A percentile compares a stretch with the other conserved stretches of the same genome.
Conservation (phyloP, 805 yeast species). For the Grigorovia yakushimaensis region DNA sequence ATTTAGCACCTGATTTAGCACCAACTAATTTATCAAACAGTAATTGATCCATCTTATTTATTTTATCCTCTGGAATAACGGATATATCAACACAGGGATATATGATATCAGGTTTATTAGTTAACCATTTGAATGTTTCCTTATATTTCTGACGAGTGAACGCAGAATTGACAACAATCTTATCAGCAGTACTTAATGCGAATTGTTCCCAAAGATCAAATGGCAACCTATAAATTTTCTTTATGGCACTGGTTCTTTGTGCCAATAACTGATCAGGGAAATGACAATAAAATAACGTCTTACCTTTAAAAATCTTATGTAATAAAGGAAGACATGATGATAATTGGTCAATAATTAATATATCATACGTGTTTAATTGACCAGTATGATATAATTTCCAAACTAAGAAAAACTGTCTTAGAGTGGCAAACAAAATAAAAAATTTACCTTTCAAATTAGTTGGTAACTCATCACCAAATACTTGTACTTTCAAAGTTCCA, state of each 20-base stretch:
- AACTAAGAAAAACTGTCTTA: slow-evolving; percentile 69
- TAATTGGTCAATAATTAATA: slow-evolving; percentile 79
- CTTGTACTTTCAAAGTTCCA: slow-evolving; percentile 50
- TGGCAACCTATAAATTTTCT: slow-evolving; percentile 63
- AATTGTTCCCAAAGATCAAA: slow-evolving; percentile 80
- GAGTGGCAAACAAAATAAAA: slow-evolving; percentile 69
- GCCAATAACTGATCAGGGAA: slow-evolving; percentile 87
- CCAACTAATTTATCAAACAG: slow-evolving; percentile 12
- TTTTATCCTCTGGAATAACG: slow-evolving; percentile 13
- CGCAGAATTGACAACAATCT: slow-evolving; percentile 75
- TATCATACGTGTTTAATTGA: slow-evolving; percentile 46
- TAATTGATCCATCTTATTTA: slow-evolving; percentile 10
- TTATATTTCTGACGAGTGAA: slow-evolving; percentile 69
- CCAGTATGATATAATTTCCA: slow-evolving; percentile 37
- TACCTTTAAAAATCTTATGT: slow-evolving; percentile 32
- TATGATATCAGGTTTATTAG: slow-evolving; percentile 26
- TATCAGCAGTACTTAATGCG: slow-evolving; percentile 67
- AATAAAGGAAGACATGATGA: slow-evolving; percentile 71
- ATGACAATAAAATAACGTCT: slow-evolving; percentile 83
- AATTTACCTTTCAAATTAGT: slow-evolving; percentile 55
- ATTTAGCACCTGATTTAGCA: slow-evolving; percentile 4
- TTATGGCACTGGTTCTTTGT: slow-evolving; percentile 41
- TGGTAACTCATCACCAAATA: slow-evolving; percentile 80
- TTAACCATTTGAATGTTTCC: slow-evolving; percentile 44
- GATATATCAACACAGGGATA: slow-evolving; percentile 60